Conservation (phyloP, 2,329 filamentous ascomycete genomes). For the Mycocentrospora acerina region DNA sequence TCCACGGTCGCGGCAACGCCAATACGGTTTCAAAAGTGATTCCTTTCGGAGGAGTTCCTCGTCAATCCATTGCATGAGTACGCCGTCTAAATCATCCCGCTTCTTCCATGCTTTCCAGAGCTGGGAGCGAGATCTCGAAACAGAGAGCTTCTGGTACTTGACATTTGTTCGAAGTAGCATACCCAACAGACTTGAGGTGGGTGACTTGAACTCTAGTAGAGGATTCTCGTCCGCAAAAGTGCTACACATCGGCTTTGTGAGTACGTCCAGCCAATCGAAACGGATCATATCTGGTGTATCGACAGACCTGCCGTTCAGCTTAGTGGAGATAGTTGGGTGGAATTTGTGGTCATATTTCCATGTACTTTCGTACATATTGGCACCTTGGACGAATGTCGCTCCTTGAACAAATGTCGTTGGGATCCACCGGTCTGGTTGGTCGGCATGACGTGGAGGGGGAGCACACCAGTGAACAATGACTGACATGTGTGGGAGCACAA, state of each 20-base stretch:
- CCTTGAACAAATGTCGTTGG: slow-evolving; percentile 57
- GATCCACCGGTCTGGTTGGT: slow-evolving; percentile 58
- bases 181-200: slow-evolving; percentile 35
- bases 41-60: slow-evolving; percentile 42
- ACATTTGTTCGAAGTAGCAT: slow-evolving; percentile 42
- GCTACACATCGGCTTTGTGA: slow-evolving; percentile 42
- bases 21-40: slow-evolving; percentile 39
- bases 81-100: slow-evolving; percentile 40
- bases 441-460: slow-evolving; percentile 51
- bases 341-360: slow-evolving; percentile 46
- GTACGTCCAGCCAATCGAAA: slow-evolving; percentile 45
- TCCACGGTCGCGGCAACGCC: slow-evolving; percentile 41
- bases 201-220: slow-evolving; percentile 49
- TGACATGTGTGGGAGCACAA: slow-evolving; percentile 55
- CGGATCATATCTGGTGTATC: slow-evolving; percentile 59
- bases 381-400: slow-evolving; percentile 56
- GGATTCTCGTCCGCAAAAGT: slow-evolving; percentile 54
- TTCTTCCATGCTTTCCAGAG: slow-evolving; percentile 47
- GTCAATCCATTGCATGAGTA: slow-evolving; percentile 44
- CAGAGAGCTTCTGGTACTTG: slow-evolving; percentile 43
- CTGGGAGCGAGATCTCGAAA: slow-evolving; percentile 40
- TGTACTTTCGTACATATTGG: slow-evolving; percentile 55
- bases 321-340: slow-evolving; percentile 42
- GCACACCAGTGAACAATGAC: slow-evolving; percentile 58
- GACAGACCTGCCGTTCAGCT: slow-evolving; percentile 52